phyloP scores from a whole-genome alignment of 257 asterid species.

The Salvia splendens region DNA sequence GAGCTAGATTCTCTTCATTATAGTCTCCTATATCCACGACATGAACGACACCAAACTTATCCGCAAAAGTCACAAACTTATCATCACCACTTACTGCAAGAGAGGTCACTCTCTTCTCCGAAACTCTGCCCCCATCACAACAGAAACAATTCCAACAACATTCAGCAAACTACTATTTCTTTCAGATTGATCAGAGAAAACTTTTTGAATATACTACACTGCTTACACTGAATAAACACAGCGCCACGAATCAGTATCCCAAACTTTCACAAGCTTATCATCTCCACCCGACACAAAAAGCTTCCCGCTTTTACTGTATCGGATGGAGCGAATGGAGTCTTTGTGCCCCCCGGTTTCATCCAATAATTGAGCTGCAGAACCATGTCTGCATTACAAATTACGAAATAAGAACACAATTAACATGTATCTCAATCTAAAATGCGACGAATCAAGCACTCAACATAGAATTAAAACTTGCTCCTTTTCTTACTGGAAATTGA shows the following conservation, averaged over 20 bases:
- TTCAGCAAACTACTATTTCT: not conserved
- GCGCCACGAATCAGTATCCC: constrained; percentile 76
- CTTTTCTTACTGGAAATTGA: constrained; percentile 59
- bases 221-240: constrained; percentile 78
- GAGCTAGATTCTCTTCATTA: constrained; percentile 37
- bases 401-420: constrained; percentile 1
- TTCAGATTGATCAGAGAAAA: not conserved
- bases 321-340: constrained; percentile 79
- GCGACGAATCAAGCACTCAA: not conserved
- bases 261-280: constrained; percentile 84
- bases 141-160: constrained; percentile 16
- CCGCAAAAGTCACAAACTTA: constrained; percentile 71
- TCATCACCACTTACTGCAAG: constrained; percentile 72
- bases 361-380: constrained; percentile 46
- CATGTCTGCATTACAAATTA: constrained; percentile 47
- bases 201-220: constrained; percentile 6
- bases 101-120: constrained; percentile 95
- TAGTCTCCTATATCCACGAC: constrained; percentile 52
- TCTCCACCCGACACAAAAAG: constrained; percentile 89
- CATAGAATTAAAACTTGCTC: not conserved
- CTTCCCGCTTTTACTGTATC: constrained; percentile 67
- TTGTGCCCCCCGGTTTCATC: constrained; percentile 64
- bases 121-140: constrained; percentile 49
- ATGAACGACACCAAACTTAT: constrained; percentile 87
- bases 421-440: not conserved